Conservation (phyloP, 2,329 filamentous ascomycete species). For the Aspergillus calidoustus region DNA sequence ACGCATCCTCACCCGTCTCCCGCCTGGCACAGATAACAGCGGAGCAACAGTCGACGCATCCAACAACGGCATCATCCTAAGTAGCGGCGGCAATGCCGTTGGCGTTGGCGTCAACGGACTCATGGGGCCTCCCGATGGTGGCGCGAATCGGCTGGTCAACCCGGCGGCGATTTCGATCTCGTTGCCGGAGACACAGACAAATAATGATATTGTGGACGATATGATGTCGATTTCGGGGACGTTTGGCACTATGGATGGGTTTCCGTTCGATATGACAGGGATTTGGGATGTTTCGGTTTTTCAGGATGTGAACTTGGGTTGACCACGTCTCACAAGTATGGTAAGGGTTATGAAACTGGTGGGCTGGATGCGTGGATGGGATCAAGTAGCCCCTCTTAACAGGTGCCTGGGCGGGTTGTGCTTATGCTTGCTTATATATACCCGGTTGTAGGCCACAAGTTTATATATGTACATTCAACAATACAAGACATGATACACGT, state of each 20-base stretch:
- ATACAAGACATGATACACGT: neutral
- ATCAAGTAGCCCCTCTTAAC: conserved; percentile 9
- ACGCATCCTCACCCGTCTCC: conserved; percentile 48
- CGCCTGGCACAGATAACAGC: conserved; percentile 31
- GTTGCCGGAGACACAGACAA: conserved; percentile 49
- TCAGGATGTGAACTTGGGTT: conserved; percentile 43
- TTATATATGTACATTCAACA: conserved; percentile 9
- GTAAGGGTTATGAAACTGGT: neutral
- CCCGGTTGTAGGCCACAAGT: neutral
- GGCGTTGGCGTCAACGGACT: conserved; percentile 17
- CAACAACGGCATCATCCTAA: neutral
- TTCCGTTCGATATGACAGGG: conserved; percentile 52
- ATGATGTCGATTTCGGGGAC: conserved; percentile 53
- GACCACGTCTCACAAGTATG: neutral
- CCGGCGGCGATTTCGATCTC: conserved; percentile 46
- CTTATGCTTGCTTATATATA: conserved; percentile 3
- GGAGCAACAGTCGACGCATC: conserved; percentile 7
- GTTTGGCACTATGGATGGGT: conserved; percentile 52
- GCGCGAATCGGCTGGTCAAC: conserved; percentile 37
- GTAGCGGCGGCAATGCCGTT: conserved; percentile 2
- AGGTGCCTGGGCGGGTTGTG: neutral
- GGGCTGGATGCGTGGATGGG: neutral
- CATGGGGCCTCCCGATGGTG: conserved; percentile 22
- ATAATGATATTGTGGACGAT: conserved; percentile 52
- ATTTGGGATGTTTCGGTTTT: conserved; percentile 52